Evolutionary conservation across 352 stramenopile species (phyloP).

Genomic region (Phytophthora sp.): DNA sequence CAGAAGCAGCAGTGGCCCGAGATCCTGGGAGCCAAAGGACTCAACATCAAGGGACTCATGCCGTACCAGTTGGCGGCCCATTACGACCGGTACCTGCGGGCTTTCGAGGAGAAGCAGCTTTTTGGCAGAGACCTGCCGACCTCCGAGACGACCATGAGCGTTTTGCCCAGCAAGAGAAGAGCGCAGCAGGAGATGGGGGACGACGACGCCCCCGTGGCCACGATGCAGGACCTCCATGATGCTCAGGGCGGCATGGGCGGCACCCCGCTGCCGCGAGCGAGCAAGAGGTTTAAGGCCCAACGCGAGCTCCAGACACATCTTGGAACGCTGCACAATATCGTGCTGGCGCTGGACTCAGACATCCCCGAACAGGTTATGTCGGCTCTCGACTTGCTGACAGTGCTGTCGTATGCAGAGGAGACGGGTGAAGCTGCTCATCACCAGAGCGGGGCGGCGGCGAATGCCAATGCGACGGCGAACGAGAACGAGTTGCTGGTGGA

Average conservation of each 20-base stretch:
- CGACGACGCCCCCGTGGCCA: conserved; percentile 55
- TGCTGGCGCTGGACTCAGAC: conserved; percentile 75
- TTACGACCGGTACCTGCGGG: conserved; percentile 60
- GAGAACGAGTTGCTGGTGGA: conserved; percentile 72
- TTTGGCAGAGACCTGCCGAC: conserved; percentile 62
- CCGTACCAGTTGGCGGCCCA: conserved; percentile 63
- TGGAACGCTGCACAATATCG: conserved; percentile 68
- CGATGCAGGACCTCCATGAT: conserved; percentile 66
- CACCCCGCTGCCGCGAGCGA: conserved; percentile 62
- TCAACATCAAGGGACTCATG: conserved; percentile 66
- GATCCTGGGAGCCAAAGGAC: conserved; percentile 47
- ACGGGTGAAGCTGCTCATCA: conserved; percentile 16
- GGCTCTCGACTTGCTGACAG: conserved; percentile 74
- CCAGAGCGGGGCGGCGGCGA: conserved; percentile 13
- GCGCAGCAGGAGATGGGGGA: conserved; percentile 15
- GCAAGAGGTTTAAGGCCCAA: conserved; percentile 75
- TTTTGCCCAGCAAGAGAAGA: conserved; percentile 37
- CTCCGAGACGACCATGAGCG: conserved; percentile 18
- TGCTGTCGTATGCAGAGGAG: conserved; percentile 63
- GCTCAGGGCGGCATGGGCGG: conserved; percentile 61
- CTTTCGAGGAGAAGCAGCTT: conserved; percentile 84
- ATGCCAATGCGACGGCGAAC: conserved; percentile 34
- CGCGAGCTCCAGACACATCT: conserved; percentile 48
- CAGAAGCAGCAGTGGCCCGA: conserved; percentile 61
- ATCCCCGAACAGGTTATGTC: conserved; percentile 57